Conservation (phyloP, 768 basidiomycete genomes). For the Rhodotorula paludigena region DNA sequence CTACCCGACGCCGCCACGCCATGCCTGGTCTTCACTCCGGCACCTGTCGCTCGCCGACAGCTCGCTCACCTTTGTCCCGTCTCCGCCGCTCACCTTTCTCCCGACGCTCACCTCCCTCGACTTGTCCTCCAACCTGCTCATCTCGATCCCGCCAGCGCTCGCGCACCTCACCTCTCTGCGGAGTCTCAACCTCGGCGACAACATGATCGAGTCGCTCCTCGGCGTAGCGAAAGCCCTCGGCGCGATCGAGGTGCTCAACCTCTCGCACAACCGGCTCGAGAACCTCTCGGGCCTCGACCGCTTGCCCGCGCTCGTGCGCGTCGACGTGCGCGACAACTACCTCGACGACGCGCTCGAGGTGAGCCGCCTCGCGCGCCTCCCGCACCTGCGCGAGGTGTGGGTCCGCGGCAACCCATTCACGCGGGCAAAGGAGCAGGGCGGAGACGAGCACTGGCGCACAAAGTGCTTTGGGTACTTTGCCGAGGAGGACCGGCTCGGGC, state of each 20-base stretch:
- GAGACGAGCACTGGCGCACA: conserved; percentile 56
- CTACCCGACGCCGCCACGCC: conserved; percentile 25
- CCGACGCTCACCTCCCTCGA: conserved; percentile 70
- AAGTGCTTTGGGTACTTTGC: conserved; percentile 77
- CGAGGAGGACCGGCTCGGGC: conserved; percentile 55
- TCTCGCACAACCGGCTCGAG: conserved; percentile 80
- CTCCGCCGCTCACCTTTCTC: conserved; percentile 61
- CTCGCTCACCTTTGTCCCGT: conserved; percentile 69
- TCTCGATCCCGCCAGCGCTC: conserved; percentile 75
- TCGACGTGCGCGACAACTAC: conserved; percentile 75
- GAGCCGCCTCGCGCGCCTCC: conserved; percentile 70
- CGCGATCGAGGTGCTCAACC: conserved; percentile 68
- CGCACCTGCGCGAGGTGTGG: conserved; percentile 74
- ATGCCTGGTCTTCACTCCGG: conserved; percentile 56
- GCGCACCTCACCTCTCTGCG: conserved; percentile 68
- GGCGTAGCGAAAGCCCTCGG: conserved; percentile 78
- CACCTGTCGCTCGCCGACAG: conserved; percentile 75
- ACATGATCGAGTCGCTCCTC: conserved; percentile 93
- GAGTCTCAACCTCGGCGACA: conserved; percentile 91
- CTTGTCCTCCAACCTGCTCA: conserved; percentile 73
- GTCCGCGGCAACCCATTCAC: conserved; percentile 77
- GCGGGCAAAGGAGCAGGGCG: conserved; percentile 56
- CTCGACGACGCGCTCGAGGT: conserved; percentile 80
- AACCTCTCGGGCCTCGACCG: conserved; percentile 93
- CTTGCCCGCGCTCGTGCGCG: conserved; percentile 71